Evolutionary conservation across 139 green algal genomes (phyloP).

Genomic region (Diplosphaera chodatii): DNA sequence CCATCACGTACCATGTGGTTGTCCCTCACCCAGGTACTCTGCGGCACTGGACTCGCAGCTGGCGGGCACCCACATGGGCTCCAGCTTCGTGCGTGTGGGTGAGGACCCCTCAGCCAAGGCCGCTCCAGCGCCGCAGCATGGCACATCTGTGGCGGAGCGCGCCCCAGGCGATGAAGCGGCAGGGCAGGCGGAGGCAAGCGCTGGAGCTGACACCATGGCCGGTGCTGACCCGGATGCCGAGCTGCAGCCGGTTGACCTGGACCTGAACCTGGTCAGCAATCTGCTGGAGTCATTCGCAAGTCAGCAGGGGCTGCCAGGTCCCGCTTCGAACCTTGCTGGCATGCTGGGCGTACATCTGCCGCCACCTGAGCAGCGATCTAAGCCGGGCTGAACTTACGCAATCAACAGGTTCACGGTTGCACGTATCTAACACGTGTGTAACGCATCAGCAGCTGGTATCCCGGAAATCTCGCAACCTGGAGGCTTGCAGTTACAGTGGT

Average conservation of each 20-base stretch:
- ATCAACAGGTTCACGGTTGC: too few species aligned
- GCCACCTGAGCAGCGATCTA: too few species aligned
- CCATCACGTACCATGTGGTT: too few species aligned
- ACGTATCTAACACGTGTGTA: too few species aligned
- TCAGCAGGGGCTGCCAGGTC: conserved; percentile 67
- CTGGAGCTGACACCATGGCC: background rate
- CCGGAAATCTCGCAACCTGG: too few species aligned
- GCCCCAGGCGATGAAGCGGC: background rate
- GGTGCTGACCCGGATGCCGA: conserved; percentile 3
- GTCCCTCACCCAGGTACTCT: too few species aligned
- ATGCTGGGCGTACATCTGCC: conserved; percentile 63
- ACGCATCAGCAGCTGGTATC: too few species aligned
- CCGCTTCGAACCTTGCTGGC: conserved; percentile 64
- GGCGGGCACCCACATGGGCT: conserved; percentile 23
- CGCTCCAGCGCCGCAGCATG: too few species aligned
- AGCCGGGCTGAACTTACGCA: too few species aligned
- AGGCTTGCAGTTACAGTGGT: too few species aligned
- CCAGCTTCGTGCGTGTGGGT: background rate
- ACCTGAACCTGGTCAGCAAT: conserved; percentile 69
- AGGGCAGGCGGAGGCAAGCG: background rate
- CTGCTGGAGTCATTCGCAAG: conserved; percentile 60
- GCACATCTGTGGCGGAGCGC: background rate
- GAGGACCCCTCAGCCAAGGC: background rate
- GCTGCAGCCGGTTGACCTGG: conserved; percentile 53
- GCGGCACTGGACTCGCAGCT: conserved; percentile 45